These are phyloP conservation scores for Buddleja alternifolia DNA, from an alignment of 257 asterid species.

Conservation along the genomic window DNA sequence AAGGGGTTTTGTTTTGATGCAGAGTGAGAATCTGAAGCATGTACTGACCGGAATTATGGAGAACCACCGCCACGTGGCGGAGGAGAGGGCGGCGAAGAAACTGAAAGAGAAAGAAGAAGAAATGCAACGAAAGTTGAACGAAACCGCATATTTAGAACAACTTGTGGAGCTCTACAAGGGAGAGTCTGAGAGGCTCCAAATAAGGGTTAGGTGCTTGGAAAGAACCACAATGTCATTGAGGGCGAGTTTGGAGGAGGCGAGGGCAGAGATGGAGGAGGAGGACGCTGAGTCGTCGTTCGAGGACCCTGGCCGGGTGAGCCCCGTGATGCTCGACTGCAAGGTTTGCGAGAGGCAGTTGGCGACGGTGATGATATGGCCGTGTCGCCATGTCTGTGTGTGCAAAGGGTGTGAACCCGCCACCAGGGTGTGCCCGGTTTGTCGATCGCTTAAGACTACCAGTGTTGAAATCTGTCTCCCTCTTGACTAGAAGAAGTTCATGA, in stretches of 20 bases:
- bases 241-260: slow-evolving; percentile 3
- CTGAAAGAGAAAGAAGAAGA: slow-evolving; percentile 32
- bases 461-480: slow-evolving; percentile 35
- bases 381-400: slow-evolving; percentile 62
- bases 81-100: slow-evolving; percentile 30
- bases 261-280: slow-evolving; percentile 16
- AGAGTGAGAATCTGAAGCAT: slow-evolving; percentile 39
- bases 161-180: slow-evolving; percentile 12
- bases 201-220: slow-evolving; percentile 33
- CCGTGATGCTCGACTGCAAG: slow-evolving; percentile 38
- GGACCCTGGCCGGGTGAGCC: slow-evolving; percentile 31
- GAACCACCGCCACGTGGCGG: slow-evolving; percentile 14
- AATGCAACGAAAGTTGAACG: background rate
- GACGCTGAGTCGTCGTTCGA: slow-evolving; percentile 43
- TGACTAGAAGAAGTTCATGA: background rate
- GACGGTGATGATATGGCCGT: slow-evolving; percentile 51
- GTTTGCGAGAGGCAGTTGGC: slow-evolving; percentile 42
- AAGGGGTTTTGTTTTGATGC: background rate
- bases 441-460: slow-evolving; percentile 1
- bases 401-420: slow-evolving; percentile 25
- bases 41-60: slow-evolving; percentile 14
- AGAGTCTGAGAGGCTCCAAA: slow-evolving; percentile 18
- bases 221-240: background rate
- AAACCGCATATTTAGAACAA: slow-evolving; percentile 6
- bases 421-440: slow-evolving; percentile 53